These are phyloP conservation scores for Schrenkiella parvula DNA, from an alignment of 345 rosid genomes.

Conservation along the genomic window DNA sequence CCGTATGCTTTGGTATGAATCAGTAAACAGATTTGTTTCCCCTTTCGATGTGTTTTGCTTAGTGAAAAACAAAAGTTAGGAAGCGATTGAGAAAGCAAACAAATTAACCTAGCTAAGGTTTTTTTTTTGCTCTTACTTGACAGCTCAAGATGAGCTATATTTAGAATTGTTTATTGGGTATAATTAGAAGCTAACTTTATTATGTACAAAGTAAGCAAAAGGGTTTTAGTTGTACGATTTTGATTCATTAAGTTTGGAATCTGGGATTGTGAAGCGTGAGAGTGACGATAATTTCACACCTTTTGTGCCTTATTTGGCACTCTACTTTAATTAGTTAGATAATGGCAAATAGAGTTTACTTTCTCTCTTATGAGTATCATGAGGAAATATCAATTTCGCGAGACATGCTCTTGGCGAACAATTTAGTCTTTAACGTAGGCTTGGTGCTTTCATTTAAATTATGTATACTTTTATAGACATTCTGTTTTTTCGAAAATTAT, in stretches of 20 bases:
- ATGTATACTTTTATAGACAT: background rate
- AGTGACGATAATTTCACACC: constrained; percentile 6
- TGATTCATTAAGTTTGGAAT: constrained; percentile 8
- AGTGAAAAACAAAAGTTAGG: background rate
- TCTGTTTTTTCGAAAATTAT: background rate
- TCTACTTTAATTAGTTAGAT: background rate
- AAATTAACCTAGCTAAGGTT: background rate
- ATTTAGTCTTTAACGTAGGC: background rate
- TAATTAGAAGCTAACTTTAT: constrained; percentile 13
- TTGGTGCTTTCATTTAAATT: background rate
- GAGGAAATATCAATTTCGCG: background rate
- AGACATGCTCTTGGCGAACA: background rate
- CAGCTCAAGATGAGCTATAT: constrained; percentile 33
- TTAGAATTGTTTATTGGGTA: constrained; percentile 28
- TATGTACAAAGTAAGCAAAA: constrained; percentile 25
- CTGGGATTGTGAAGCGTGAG: constrained; percentile 22
- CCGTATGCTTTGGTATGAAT: constrained; percentile 31
- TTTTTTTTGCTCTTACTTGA: background rate
- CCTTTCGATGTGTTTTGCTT: background rate
- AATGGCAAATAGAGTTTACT: background rate
- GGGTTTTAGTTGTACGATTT: background rate
- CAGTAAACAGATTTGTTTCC: background rate
- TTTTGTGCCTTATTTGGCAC: constrained; percentile 8
- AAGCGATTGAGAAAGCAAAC: background rate
- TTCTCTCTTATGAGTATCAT: constrained; percentile 1